Base-by-base conservation (phyloP, 345 rosid genomes). In the Eucalyptus sp. region DNA sequence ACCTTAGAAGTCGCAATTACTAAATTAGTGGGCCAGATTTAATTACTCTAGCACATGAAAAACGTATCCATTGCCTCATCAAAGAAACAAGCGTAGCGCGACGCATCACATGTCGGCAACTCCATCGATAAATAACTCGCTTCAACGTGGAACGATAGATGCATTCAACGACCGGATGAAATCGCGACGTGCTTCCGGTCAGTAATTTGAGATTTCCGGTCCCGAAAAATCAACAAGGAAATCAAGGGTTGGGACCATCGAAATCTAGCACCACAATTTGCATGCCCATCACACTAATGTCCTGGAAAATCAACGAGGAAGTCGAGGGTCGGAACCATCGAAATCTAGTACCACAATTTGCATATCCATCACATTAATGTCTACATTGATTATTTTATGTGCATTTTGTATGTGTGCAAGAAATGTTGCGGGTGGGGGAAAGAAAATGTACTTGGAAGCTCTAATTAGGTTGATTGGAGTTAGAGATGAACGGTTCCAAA, bases 171-270 rank as follows among this genome's bases (percentile, higher is more conserved):
- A 6, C 3, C 5, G 1, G 24, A 37, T 20, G 83, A 76, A 37
- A 76, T 24, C 5, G 0, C 27, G 24, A 37, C 5, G 0, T 37
- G 48, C 46, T 37, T 37, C 8, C 8, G 0, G 1, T 37, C 4
- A 25, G 7, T 11, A 10, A 10, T 10, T 41, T 5, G 0, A 20
- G 27, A 20, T 20, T 37, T 76, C 7, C 4, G 1, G 2, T 37
- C 13, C 2, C 10, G 13, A 3, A 20, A 37, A 76, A 10, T 37
- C 27, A 25, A 41, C 15, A 2, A 10, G 25, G 46, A 71, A 33
- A 27, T 9, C 13, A 2, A 37, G 3, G 7, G 14, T 33, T 7
- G 6, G 25, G 25, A 9, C 25, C 81, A 10, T 37, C 3, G 46
- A 18, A 18, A 37, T 71, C 46, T 33, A 71, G 46, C 10, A 2